Conservation (phyloP, 139 green algal species). For the Tetraselmis striata region DNA sequence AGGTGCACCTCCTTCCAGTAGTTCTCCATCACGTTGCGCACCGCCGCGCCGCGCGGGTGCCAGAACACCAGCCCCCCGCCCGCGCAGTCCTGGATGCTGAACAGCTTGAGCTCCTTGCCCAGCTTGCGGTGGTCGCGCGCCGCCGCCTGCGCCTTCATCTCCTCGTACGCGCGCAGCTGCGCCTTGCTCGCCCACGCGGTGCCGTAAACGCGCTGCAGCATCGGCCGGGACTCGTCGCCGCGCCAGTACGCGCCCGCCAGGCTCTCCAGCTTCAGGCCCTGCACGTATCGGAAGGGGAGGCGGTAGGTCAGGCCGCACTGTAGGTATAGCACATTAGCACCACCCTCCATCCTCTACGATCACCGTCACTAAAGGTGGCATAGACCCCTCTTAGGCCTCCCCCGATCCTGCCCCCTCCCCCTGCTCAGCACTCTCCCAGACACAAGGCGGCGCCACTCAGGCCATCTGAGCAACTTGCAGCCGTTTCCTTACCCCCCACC, state of each 20-base stretch:
- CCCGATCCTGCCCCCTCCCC: too few species aligned
- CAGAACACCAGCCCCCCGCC: conserved; percentile 93
- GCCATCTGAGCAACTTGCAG: too few species aligned
- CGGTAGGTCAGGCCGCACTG: too few species aligned
- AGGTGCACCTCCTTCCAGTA: conserved; percentile 95
- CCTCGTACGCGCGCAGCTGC: conserved; percentile 70
- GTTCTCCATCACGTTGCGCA: conserved; percentile 84
- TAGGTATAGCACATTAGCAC: too few species aligned
- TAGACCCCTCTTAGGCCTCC: too few species aligned
- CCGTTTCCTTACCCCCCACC: too few species aligned
- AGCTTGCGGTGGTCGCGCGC: conserved; percentile 89
- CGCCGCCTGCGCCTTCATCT: conserved; percentile 68
- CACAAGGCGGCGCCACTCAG: too few species aligned
- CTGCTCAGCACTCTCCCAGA: too few species aligned
- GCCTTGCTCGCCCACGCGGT: conserved; percentile 77
- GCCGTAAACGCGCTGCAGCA: conserved; percentile 92
- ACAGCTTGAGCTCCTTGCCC: conserved; percentile 87
- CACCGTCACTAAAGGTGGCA: too few species aligned
- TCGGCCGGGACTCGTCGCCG: conserved; percentile 78
- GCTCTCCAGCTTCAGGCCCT: conserved; percentile 84
- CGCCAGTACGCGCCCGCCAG: conserved; percentile 87
- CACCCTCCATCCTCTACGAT: too few species aligned
- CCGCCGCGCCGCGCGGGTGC: conserved; percentile 75
- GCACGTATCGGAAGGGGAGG: too few species aligned
- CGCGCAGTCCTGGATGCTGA: conserved; percentile 77